A percentile compares a stretch with the other conserved stretches of the same genome.
These are phyloP conservation scores for Globisporangium paroecandrum DNA, from an alignment of 352 stramenopile species.

Conservation along the genomic window DNA sequence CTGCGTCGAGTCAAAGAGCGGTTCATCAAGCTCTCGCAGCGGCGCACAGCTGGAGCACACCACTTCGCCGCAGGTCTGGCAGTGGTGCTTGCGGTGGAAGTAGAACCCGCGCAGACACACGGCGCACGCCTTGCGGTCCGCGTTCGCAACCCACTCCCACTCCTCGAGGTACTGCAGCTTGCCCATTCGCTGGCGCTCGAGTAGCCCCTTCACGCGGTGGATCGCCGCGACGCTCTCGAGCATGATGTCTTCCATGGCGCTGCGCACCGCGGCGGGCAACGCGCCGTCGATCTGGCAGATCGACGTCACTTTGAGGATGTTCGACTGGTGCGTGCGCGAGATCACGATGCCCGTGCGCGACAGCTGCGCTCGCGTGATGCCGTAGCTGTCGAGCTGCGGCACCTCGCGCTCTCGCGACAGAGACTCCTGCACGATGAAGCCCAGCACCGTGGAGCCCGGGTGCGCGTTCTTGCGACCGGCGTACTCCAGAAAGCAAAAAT, in stretches of 20 bases:
- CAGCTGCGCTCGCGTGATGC: constrained; percentile 53
- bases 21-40: constrained; percentile 67
- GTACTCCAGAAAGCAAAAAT: constrained; percentile 80
- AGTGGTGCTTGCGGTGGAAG: constrained; percentile 79
- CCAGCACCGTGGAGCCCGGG: constrained; percentile 46
- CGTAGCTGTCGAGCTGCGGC: constrained; percentile 58
- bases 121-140: constrained; percentile 73
- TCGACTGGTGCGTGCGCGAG: constrained; percentile 69
- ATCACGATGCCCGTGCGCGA: constrained; percentile 69
- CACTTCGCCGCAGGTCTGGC: constrained; percentile 70
- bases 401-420: constrained; percentile 60
- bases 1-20: constrained; percentile 51
- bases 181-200: constrained; percentile 77
- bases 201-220: constrained; percentile 47
- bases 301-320: constrained; percentile 65
- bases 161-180: constrained; percentile 71
- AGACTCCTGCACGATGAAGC: constrained; percentile 78
- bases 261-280: constrained; percentile 26
- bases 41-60: constrained; percentile 73
- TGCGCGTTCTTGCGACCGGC: constrained; percentile 50
- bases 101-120: constrained; percentile 78
- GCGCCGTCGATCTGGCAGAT: constrained; percentile 71
- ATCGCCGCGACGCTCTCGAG: constrained; percentile 56
- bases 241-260: constrained; percentile 65
- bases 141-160: constrained; percentile 70